phyloP scores from a whole-genome alignment of 306 rosid genomes.

The Cicer pinnatifidum region DNA sequence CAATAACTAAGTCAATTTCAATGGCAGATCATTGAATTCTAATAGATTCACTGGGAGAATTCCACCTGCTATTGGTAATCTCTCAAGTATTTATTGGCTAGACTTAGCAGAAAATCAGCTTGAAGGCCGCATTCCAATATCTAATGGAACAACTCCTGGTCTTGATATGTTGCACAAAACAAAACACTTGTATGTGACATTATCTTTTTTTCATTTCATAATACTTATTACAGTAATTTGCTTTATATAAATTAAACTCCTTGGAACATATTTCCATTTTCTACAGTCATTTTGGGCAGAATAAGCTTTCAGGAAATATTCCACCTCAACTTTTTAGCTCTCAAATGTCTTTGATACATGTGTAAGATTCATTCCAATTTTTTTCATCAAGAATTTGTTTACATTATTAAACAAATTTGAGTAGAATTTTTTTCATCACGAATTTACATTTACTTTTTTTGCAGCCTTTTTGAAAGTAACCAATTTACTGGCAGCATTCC shows the following conservation, averaged over 20 bases:
- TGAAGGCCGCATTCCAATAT: constrained; percentile 54
- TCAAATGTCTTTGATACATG: constrained; percentile 59
- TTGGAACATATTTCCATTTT: constrained; percentile 38
- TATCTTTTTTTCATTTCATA: not conserved
- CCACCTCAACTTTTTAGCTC: constrained; percentile 63
- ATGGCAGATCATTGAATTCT: constrained; percentile 56
- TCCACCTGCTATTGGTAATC: constrained; percentile 59
- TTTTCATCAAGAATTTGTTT: constrained; percentile 16
- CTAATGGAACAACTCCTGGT: constrained; percentile 55
- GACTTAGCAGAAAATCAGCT: constrained; percentile 56
- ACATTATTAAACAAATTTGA: not conserved
- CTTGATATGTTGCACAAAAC: constrained; percentile 52
- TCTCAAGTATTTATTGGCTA: constrained; percentile 49
- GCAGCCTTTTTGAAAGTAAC: constrained; percentile 73
- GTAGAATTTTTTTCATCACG: not conserved
- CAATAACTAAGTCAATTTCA: constrained; percentile 30
- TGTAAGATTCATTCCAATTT: constrained; percentile 53
- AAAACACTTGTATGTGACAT: constrained; percentile 54
- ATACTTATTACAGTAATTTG: not conserved
- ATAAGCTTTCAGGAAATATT: constrained; percentile 60
- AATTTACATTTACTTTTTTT: constrained; percentile 11
- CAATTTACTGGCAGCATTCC: constrained; percentile 61
- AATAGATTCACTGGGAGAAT: constrained; percentile 50
- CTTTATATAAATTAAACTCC: constrained; percentile 2
- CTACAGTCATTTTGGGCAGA: constrained; percentile 69